phyloP scores from a whole-genome alignment of 805 yeast genomes.

The Schizosaccharomyces lindneri region DNA sequence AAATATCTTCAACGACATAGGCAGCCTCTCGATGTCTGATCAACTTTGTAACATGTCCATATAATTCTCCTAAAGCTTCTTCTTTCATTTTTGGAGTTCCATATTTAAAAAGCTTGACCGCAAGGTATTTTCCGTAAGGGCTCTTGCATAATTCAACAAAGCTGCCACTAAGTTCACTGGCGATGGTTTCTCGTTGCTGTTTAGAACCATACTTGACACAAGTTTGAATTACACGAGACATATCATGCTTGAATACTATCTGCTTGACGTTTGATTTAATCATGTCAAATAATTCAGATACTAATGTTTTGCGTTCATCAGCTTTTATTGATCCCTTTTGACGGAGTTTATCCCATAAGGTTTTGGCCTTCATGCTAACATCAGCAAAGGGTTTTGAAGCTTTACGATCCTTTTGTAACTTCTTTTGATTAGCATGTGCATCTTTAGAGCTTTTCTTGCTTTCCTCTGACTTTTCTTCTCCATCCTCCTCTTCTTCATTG shows the following conservation, averaged over 20 bases:
- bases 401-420: conserved; percentile 57
- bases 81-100: conserved; percentile 67
- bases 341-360: conserved; percentile 75
- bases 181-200: conserved; percentile 50
- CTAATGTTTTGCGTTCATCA: conserved; percentile 46
- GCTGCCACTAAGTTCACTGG: conserved; percentile 42
- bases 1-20: conserved; percentile 83
- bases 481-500: conserved; percentile 1
- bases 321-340: conserved; percentile 48
- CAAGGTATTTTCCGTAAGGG: conserved; percentile 75
- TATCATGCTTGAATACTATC: conserved; percentile 82
- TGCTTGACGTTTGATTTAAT: conserved; percentile 57
- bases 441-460: conserved; percentile 14
- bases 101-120: conserved; percentile 73
- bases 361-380: conserved; percentile 63
- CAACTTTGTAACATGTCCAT: conserved; percentile 70
- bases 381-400: conserved; percentile 66
- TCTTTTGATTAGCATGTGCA: conserved; percentile 63
- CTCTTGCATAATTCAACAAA: conserved; percentile 69
- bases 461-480: neutral
- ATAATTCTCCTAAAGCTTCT: conserved; percentile 54
- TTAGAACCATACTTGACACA: conserved; percentile 64
- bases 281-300: conserved; percentile 65
- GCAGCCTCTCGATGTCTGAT: conserved; percentile 98
- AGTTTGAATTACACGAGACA: conserved; percentile 87